Conservation (phyloP, 73 alveolate genomes). For the Tetrahymena elliotti region DNA sequence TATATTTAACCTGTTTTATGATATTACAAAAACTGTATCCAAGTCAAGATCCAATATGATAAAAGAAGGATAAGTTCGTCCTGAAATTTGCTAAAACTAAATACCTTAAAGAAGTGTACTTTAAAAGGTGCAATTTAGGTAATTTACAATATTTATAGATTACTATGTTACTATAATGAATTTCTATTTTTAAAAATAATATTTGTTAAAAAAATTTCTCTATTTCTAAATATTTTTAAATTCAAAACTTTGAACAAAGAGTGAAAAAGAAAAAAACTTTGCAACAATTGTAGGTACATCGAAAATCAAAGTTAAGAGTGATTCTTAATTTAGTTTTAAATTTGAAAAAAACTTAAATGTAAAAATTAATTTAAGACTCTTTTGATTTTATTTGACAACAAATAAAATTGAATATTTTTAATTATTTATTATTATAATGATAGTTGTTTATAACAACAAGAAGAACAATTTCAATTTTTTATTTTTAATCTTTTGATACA, state of each 20-base stretch:
- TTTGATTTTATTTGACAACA: no score
- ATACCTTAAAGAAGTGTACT: background rate
- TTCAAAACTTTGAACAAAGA: background rate
- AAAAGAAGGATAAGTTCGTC: background rate
- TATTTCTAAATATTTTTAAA: background rate
- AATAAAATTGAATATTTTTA: no score
- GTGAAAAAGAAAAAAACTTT: no score
- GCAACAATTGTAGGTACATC: no score
- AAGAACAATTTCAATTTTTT: no score
- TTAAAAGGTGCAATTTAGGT: background rate
- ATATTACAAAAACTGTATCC: background rate
- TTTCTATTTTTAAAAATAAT: background rate
- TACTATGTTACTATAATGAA: background rate
- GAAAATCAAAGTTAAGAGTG: no score
- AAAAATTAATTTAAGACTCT: no score
- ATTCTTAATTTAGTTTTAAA: no score
- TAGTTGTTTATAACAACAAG: no score
- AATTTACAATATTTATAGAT: background rate
- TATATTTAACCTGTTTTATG: background rate
- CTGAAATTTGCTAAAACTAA: background rate
- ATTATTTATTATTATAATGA: no score
- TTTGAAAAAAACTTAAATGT: no score
- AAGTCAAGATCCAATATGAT: background rate
- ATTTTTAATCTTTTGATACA: no score
- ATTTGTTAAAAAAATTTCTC: background rate